Conservation (phyloP, 202 grass and related monocot genomes). For the Cymbopogon flexuosus region DNA sequence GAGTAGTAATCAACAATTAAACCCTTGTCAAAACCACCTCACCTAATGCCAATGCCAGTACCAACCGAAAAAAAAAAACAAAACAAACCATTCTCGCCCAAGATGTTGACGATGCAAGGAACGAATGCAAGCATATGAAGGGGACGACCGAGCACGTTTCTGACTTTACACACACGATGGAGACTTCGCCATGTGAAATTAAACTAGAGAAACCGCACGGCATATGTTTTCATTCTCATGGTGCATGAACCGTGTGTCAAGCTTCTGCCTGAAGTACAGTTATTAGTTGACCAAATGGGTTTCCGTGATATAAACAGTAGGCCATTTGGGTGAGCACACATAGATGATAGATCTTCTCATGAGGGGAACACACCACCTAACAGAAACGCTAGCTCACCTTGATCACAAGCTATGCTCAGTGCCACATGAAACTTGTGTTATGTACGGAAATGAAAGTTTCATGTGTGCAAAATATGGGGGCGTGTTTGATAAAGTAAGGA, state of each 20-base stretch:
- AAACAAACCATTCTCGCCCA: slow-evolving; percentile 8
- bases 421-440: too few relatives aligned
- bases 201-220: neutral
- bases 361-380: neutral
- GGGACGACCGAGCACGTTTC: neutral
- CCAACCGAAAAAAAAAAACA: neutral
- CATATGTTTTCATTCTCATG: too few relatives aligned
- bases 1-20: neutral
- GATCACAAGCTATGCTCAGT: neutral
- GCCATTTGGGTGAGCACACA: neutral
- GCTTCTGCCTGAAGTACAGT: neutral
- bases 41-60: slow-evolving; percentile 16
- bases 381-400: neutral
- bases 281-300: neutral
- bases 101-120: slow-evolving; percentile 14
- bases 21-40: slow-evolving; percentile 25
- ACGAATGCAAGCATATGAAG: neutral
- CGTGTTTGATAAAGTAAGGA: neutral
- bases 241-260: neutral
- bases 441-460: too few relatives aligned
- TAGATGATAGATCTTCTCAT: neutral
- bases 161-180: neutral
- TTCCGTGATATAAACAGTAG: neutral
- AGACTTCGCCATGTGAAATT: neutral
- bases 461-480: neutral